These are phyloP conservation scores for Aspergillus egyptiacus DNA, from an alignment of 495 filamentous ascomycete genomes.

Conservation along the genomic window DNA sequence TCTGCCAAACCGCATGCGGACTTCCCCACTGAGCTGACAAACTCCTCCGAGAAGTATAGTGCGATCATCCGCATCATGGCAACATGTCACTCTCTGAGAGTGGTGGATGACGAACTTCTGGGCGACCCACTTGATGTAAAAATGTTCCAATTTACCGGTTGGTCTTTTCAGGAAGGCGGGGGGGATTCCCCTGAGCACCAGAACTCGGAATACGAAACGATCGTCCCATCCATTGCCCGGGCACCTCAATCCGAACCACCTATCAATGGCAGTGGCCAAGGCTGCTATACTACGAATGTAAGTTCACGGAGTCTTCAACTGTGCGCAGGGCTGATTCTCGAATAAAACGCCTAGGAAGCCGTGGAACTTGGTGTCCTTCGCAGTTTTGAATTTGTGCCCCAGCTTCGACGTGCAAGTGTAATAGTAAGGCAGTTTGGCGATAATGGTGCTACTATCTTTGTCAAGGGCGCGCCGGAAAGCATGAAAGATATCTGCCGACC, in stretches of 20 bases:
- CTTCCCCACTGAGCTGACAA: slow-evolving; percentile 46
- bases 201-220: slow-evolving; percentile 61
- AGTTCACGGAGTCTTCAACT: neutral
- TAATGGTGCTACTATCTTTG: slow-evolving; percentile 73
- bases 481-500: slow-evolving; percentile 86
- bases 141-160: slow-evolving; percentile 97
- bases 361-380: slow-evolving; percentile 84
- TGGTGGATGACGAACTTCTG: slow-evolving; percentile 79
- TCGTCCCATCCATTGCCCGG: slow-evolving; percentile 73
- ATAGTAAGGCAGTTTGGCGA: slow-evolving; percentile 82
- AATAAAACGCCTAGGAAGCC: slow-evolving; percentile 21
- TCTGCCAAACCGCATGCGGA: slow-evolving; percentile 49
- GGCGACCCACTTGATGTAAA: slow-evolving; percentile 96
- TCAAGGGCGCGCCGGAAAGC: slow-evolving; percentile 96
- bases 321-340: neutral
- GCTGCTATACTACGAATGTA: slow-evolving; percentile 29
- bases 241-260: slow-evolving; percentile 48
- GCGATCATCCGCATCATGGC: slow-evolving; percentile 89
- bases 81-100: slow-evolving; percentile 87
- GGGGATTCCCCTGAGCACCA: slow-evolving; percentile 36
- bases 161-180: slow-evolving; percentile 84
- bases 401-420: slow-evolving; percentile 90
- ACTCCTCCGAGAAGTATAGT: slow-evolving; percentile 58
- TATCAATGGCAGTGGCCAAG: slow-evolving; percentile 8
- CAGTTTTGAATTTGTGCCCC: slow-evolving; percentile 92